phyloP scores from a whole-genome alignment of 352 stramenopile species.

The Phytophthora nicotianae region DNA sequence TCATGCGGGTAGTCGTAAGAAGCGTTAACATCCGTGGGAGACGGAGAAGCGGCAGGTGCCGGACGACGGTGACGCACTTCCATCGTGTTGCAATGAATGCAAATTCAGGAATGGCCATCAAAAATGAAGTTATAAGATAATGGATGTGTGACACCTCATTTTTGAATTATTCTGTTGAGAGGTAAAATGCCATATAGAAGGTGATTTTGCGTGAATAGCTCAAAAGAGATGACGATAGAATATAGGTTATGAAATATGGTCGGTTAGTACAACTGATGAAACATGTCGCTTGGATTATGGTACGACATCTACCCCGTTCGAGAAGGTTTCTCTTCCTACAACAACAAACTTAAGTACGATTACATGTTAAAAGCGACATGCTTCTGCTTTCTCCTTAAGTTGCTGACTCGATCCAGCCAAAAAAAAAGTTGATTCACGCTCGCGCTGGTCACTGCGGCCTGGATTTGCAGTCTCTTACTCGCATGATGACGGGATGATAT shows the following conservation, averaged over 20 bases:
- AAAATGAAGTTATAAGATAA: background rate
- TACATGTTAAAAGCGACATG: no score
- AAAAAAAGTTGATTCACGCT: no score
- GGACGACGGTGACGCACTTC: conserved; percentile 34
- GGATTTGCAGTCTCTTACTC: no score
- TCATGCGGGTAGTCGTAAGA: background rate
- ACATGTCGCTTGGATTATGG: background rate
- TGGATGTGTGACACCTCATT: conserved; percentile 1
- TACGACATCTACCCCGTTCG: background rate
- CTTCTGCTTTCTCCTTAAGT: no score
- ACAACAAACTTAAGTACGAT: no score
- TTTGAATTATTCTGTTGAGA: background rate
- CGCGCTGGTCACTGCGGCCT: no score
- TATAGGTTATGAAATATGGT: background rate
- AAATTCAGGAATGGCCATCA: conserved; percentile 28
- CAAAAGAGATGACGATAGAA: no score
- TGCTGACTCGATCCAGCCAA: no score
- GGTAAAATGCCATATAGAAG: background rate
- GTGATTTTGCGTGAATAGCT: no score
- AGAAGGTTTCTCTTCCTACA: no score
- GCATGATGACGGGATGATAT: no score
- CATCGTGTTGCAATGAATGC: conserved; percentile 22
- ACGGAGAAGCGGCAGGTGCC: conserved; percentile 2
- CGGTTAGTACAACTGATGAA: background rate
- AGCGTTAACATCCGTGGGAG: background rate